Evolutionary conservation across 2,329 filamentous ascomycete genomes (phyloP), one percentile per base, ranked within the genome.

Genomic region (Echinosphaeria canescens): DNA sequence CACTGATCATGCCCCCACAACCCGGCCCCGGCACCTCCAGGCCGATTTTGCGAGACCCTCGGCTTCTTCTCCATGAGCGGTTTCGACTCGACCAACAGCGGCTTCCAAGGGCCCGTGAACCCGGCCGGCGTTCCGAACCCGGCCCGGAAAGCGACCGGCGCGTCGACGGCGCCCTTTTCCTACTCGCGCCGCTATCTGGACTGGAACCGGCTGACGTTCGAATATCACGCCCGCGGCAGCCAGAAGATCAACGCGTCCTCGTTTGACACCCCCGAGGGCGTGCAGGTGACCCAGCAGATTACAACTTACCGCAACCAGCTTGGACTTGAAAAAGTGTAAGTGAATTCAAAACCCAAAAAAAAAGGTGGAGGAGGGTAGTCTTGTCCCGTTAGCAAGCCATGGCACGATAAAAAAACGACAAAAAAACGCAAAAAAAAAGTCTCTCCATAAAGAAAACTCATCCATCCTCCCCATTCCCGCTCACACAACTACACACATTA

Each of bases 401-500:
- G n/a, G n/a, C n/a, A n/a, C n/a, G n/a, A n/a, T n/a, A n/a, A n/a
- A n/a, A n/a, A n/a, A n/a, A n/a, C n/a, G n/a, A n/a, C n/a, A n/a
- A n/a, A n/a, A n/a, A n/a, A n/a, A n/a, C n/a, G n/a, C n/a, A n/a
- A n/a, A n/a, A n/a, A n/a, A n/a, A n/a, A n/a, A n/a, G n/a, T n/a
- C n/a, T n/a, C n/a, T n/a, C n/a, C n/a, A n/a, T n/a, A n/a, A n/a
- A n/a, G n/a, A n/a, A n/a, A n/a, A n/a, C n/a, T n/a, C n/a, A n/a
- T n/a, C n/a, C n/a, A n/a, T n/a, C n/a, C n/a, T n/a, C n/a, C n/a
- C n/a, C n/a, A n/a, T n/a, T n/a, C n/a, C n/a, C n/a, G n/a, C n/a
- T n/a, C n/a, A n/a, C n/a, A n/a, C n/a, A 80, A 88, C 40, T 49
- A 72, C 29, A 55, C 57, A 5, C 79, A 72, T n/a, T n/a, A n/a